Evolutionary conservation across 208 protist genomes (phyloP).

Genomic region (Vickermania ingenoplastis): DNA sequence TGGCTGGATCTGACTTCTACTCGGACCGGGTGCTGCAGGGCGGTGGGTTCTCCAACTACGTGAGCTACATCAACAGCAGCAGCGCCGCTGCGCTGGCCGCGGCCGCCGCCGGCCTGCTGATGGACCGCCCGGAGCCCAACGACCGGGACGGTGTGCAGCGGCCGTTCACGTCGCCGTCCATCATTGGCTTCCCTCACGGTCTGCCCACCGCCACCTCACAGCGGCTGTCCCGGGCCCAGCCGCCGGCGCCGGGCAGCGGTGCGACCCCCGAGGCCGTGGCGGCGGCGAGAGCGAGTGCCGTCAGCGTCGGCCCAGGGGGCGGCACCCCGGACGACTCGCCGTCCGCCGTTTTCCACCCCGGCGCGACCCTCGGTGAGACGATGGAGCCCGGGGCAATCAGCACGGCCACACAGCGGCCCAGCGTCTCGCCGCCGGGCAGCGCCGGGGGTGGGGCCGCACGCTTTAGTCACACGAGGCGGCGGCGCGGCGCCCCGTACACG

Average conservation of each 20-base stretch:
- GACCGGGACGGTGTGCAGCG: no score
- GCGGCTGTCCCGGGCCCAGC: no score
- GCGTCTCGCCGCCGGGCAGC: no score
- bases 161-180: neutral
- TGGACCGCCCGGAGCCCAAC: no score
- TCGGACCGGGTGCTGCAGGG: neutral
- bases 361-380: no score
- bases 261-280: neutral
- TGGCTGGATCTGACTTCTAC: neutral
- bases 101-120: neutral
- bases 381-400: no score
- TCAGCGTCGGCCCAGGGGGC: neutral
- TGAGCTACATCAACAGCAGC: neutral
- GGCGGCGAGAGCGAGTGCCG: neutral
- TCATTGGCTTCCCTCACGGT: no score
- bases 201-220: no score
- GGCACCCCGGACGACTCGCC: neutral
- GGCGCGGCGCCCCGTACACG: neutral
- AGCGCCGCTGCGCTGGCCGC: neutral
- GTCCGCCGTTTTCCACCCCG: neutral
- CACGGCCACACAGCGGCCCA: no score
- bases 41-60: no score
- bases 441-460: no score
- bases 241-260: neutral
- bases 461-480: no score